Conservation (phyloP, 805 yeast genomes). For the Ogataea angusta region DNA sequence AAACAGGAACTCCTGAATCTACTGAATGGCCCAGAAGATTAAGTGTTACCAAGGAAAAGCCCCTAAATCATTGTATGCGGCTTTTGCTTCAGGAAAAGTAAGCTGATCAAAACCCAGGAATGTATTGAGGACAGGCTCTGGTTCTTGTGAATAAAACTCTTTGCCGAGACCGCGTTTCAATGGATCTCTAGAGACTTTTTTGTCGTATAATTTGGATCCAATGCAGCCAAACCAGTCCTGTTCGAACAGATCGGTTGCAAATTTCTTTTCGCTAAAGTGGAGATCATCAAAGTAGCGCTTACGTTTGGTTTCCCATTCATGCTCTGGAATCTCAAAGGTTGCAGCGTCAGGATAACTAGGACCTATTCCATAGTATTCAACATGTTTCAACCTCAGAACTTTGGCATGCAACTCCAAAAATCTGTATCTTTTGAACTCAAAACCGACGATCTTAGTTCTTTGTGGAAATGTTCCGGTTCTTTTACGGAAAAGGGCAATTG, state of each 20-base stretch:
- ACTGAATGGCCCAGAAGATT: conserved; percentile 40
- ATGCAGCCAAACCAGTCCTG: conserved; percentile 58
- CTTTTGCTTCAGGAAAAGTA: conserved; percentile 28
- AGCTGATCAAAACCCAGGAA: conserved; percentile 29
- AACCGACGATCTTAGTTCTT: conserved; percentile 59
- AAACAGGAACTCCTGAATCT: conserved; percentile 54
- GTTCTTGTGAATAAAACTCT: conserved; percentile 9
- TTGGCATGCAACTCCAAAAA: conserved; percentile 53
- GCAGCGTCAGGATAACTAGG: conserved; percentile 43
- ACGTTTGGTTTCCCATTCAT: conserved; percentile 23
- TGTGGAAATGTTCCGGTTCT: conserved; percentile 46
- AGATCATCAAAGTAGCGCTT: conserved; percentile 45
- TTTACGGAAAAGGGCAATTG: conserved; percentile 52
- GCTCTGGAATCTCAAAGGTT: conserved; percentile 3
- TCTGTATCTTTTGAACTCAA: conserved; percentile 66
- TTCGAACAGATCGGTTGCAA: conserved; percentile 53
- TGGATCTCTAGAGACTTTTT: conserved; percentile 58
- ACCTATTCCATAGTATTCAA: conserved; percentile 53
- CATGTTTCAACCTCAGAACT: conserved; percentile 45
- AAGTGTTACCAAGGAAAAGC: conserved; percentile 24
- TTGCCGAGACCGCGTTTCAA: conserved; percentile 27
- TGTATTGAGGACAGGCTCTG: conserved; percentile 14
- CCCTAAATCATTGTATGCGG: conserved; percentile 17
- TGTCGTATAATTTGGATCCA: conserved; percentile 38
- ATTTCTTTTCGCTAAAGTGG: conserved; percentile 43